Percentiles rank a stretch among this genome's conserved stretches.
Conservation (phyloP, 2,329 filamentous ascomycete genomes). For the Paraconiothyrium sp. region DNA sequence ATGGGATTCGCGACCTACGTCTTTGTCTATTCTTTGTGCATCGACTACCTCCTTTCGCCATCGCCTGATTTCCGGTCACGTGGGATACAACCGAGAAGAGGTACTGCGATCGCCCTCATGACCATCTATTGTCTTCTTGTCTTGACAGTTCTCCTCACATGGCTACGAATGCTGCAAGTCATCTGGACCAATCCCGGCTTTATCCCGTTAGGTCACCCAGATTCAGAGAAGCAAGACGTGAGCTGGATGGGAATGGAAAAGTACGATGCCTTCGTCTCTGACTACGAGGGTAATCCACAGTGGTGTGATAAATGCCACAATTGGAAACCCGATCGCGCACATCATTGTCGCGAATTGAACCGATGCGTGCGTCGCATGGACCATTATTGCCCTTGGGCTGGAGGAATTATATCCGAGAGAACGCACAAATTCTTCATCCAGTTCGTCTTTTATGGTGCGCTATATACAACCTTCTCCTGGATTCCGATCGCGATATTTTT, state of each 20-base stretch:
- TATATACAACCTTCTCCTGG: conserved; percentile 73
- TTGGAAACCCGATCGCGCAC: conserved; percentile 88
- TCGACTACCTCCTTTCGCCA: conserved; percentile 74
- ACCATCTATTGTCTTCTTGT: conserved; percentile 78
- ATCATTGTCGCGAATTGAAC: conserved; percentile 84
- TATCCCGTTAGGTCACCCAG: conserved; percentile 66
- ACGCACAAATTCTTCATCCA: conserved; percentile 93
- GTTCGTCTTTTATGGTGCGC: conserved; percentile 77
- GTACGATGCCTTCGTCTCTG: conserved; percentile 84
- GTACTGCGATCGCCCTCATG: conserved; percentile 74
- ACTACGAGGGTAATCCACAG: conserved; percentile 78
- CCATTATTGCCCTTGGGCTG: conserved; percentile 96
- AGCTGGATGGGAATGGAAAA: conserved; percentile 70
- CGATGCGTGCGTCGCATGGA: conserved; percentile 92
- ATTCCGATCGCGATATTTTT: conserved; percentile 72
- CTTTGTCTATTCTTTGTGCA: conserved; percentile 67
- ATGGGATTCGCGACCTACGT: conserved; percentile 78
- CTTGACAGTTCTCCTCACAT: conserved; percentile 71
- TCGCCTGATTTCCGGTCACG: conserved; percentile 41
- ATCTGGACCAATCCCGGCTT: conserved; percentile 78
- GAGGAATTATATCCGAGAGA: conserved; percentile 87
- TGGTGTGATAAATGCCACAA: conserved; percentile 87
- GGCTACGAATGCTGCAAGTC: conserved; percentile 74
- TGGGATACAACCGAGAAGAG: conserved; percentile 53
- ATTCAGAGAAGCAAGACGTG: conserved; percentile 39